Evolutionary conservation across 2,329 filamentous ascomycete species (phyloP).

Genomic region (Arthrocladium fulminans): DNA sequence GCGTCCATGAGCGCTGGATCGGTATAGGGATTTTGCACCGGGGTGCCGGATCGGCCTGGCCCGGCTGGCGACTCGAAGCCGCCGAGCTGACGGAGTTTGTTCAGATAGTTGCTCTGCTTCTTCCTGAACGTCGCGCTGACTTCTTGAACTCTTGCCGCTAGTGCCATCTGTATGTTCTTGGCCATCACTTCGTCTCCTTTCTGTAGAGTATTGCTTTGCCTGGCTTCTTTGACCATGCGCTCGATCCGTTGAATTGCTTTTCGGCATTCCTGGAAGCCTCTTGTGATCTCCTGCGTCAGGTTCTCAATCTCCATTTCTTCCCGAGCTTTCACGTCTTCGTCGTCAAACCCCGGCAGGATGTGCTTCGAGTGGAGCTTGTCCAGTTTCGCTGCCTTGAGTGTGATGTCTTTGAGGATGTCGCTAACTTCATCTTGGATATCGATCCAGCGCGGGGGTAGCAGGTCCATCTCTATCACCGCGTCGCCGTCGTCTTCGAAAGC

Average conservation of each 20-base stretch:
- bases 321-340: conserved; percentile 75
- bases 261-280: conserved; percentile 82
- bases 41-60: conserved; percentile 42
- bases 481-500: conserved; percentile 81
- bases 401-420: conserved; percentile 69
- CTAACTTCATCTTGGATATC: conserved; percentile 91
- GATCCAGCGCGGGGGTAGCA: conserved; percentile 89
- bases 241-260: conserved; percentile 81
- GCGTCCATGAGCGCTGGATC: conserved; percentile 88
- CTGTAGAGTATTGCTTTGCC: conserved; percentile 59
- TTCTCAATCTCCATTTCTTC: conserved; percentile 87
- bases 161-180: conserved; percentile 84
- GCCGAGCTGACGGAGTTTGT: conserved; percentile 70
- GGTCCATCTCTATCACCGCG: conserved; percentile 95
- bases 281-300: conserved; percentile 83
- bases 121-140: conserved; percentile 88
- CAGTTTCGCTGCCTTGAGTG: conserved; percentile 70
- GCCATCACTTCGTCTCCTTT: conserved; percentile 91
- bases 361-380: conserved; percentile 96
- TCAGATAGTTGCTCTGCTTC: conserved; percentile 93
- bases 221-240: conserved; percentile 72
- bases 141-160: conserved; percentile 82
- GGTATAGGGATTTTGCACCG: conserved; percentile 57
- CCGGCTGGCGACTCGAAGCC: conserved; percentile 44
- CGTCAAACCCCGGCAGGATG: conserved; percentile 90